Evolutionary conservation across 805 yeast species (phyloP).

Genomic region (Saturnispora zaruensis): DNA sequence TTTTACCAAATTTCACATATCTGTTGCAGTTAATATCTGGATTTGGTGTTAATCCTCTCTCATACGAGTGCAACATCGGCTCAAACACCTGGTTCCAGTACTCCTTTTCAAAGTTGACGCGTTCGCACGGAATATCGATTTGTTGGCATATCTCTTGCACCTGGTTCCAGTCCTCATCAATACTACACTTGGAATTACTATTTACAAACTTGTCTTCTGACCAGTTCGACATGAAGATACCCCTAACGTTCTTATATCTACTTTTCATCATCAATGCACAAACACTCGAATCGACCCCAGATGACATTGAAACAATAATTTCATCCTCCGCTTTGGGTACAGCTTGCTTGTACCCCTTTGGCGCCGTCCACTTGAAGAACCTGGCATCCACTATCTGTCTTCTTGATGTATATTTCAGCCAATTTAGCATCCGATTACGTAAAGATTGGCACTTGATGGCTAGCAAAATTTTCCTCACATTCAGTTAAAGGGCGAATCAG

Average conservation of each 20-base stretch:
- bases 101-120: constrained; percentile 80
- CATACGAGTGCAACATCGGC: constrained; percentile 78
- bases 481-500: not conserved
- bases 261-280: constrained; percentile 53
- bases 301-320: constrained; percentile 84
- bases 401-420: not conserved
- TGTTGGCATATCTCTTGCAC: constrained; percentile 57
- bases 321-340: constrained; percentile 46
- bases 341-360: constrained; percentile 28
- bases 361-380: not conserved
- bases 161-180: constrained; percentile 81
- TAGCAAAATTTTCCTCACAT: not conserved
- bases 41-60: constrained; percentile 77
- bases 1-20: constrained; percentile 77
- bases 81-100: constrained; percentile 90
- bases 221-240: constrained; percentile 95
- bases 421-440: not conserved
- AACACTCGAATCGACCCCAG: constrained; percentile 94
- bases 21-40: constrained; percentile 89
- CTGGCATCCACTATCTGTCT: not conserved
- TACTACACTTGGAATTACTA: constrained; percentile 42
- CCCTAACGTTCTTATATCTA: constrained; percentile 54
- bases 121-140: constrained; percentile 57
- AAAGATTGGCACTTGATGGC: not conserved
- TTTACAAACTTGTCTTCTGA: constrained; percentile 27